Evolutionary conservation across 2,329 filamentous ascomycete genomes (phyloP).

Genomic region (Pyrenochaeta sp.): DNA sequence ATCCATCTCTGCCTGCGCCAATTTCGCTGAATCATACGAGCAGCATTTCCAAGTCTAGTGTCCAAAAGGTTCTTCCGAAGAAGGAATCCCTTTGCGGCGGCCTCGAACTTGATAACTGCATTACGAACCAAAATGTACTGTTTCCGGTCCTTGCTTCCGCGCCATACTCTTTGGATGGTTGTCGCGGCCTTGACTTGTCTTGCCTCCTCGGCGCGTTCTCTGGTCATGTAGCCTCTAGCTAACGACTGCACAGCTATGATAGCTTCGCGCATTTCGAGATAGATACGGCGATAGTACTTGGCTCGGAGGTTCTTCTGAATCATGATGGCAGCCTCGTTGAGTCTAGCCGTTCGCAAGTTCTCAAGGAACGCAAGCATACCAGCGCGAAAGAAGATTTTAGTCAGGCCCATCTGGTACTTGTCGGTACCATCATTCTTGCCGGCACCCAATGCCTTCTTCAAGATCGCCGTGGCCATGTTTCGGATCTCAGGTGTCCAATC

Average conservation of each 20-base stretch:
- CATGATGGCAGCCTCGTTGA: constrained; percentile 95
- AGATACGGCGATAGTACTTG: constrained; percentile 93
- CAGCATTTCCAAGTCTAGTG: constrained; percentile 90
- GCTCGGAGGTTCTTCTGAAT: constrained; percentile 98
- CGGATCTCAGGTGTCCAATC: constrained; percentile 95
- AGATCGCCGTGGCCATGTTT: constrained; percentile 90
- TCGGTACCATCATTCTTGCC: constrained; percentile 74
- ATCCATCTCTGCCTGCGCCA: constrained; percentile 86
- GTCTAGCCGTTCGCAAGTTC: constrained; percentile 85
- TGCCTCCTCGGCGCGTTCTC: constrained; percentile 79
- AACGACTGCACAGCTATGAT: constrained; percentile 83
- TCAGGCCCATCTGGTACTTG: constrained; percentile 97
- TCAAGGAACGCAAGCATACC: constrained; percentile 99
- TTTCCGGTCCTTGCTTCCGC: constrained; percentile 88
- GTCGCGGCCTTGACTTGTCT: constrained; percentile 87
- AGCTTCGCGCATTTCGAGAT: constrained; percentile 83
- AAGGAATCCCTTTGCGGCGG: constrained; percentile 89
- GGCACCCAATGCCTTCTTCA: constrained; percentile 80
- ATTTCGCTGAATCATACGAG: constrained; percentile 85
- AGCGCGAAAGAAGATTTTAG: constrained; percentile 99
- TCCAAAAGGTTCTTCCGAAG: constrained; percentile 92
- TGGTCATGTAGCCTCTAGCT: constrained; percentile 78
- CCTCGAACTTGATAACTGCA: constrained; percentile 88
- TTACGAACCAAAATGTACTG: constrained; percentile 78
- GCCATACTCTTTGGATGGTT: constrained; percentile 94